A percentile compares a stretch with the other conserved stretches of the same genome.
phyloP scores from a whole-genome alignment of 2,329 filamentous ascomycete species.

The Parafenestella ontariensis region DNA sequence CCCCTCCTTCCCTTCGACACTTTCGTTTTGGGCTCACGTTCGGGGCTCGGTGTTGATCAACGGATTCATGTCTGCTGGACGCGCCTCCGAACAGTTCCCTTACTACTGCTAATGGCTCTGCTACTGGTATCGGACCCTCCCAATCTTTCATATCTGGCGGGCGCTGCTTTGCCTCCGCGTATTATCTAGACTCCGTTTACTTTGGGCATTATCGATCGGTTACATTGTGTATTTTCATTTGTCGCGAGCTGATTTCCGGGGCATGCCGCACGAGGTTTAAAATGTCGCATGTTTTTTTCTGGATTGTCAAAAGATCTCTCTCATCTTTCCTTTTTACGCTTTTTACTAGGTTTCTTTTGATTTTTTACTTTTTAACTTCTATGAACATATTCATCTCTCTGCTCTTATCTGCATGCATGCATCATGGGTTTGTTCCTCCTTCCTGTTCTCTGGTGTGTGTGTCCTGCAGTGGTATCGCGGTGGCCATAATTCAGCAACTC shows the following conservation, averaged over 20 bases:
- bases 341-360: slow-evolving; percentile 10
- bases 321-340: slow-evolving; percentile 7
- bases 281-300: slow-evolving; percentile 22
- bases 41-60: slow-evolving; percentile 40
- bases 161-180: slow-evolving; percentile 14
- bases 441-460: not conserved
- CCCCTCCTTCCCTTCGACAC: slow-evolving; percentile 28
- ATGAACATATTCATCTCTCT: slow-evolving; percentile 41
- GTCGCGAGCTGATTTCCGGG: slow-evolving; percentile 13
- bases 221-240: slow-evolving; percentile 38
- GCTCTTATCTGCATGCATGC: slow-evolving; percentile 4
- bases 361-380: slow-evolving; percentile 32
- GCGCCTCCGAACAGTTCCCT: slow-evolving; percentile 26
- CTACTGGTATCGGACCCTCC: slow-evolving; percentile 22
- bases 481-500: not conserved
- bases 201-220: slow-evolving; percentile 40
- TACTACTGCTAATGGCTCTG: slow-evolving; percentile 9
- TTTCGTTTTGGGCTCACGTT: slow-evolving; percentile 33
- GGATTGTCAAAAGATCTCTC: slow-evolving; percentile 31
- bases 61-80: slow-evolving; percentile 36
- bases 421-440: not conserved
- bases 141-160: slow-evolving; percentile 15
- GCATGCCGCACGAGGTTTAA: slow-evolving; percentile 27
- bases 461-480: not conserved
- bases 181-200: slow-evolving; percentile 37